Percentiles rank a stretch among this genome's conserved stretches.
These are phyloP conservation scores for Colletotrichum neosansevieriae DNA, from an alignment of 2,329 filamentous ascomycete genomes.

Conservation along the genomic window DNA sequence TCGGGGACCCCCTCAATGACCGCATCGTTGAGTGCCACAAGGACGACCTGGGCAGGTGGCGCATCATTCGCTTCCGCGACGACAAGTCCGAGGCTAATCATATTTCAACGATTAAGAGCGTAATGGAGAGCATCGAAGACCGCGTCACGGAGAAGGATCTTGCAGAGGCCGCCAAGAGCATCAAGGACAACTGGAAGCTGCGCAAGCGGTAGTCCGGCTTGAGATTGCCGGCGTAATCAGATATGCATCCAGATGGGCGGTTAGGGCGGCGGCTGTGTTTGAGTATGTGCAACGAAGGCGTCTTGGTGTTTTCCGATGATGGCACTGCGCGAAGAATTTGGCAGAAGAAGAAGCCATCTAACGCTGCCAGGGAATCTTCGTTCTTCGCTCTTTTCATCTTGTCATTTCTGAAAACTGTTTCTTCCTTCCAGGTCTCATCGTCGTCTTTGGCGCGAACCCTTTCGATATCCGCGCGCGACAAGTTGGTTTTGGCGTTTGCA, in stretches of 20 bases:
- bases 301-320: conserved; percentile 9
- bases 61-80: conserved; percentile 89
- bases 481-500: conserved; percentile 18
- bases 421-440: not conserved
- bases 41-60: conserved; percentile 81
- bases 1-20: conserved; percentile 83
- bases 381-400: too few relatives aligned
- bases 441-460: not conserved
- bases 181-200: conserved; percentile 85
- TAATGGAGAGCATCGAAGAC: conserved; percentile 90
- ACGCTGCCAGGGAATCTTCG: too few relatives aligned
- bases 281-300: conserved; percentile 11
- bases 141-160: conserved; percentile 87
- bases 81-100: conserved; percentile 95
- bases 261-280: conserved; percentile 2
- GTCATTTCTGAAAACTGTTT: not conserved
- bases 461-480: too few relatives aligned
- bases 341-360: too few relatives aligned
- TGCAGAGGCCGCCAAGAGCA: conserved; percentile 74
- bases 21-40: conserved; percentile 91
- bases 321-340: not conserved
- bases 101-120: conserved; percentile 83
- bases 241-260: not conserved
- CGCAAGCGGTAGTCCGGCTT: conserved; percentile 48
- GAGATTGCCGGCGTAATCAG: not conserved